Evolutionary conservation across 1,284 basidiomycete genomes (phyloP), one percentile per base, ranked within the genome.

Genomic region (Hortiboletus rubellus): DNA sequence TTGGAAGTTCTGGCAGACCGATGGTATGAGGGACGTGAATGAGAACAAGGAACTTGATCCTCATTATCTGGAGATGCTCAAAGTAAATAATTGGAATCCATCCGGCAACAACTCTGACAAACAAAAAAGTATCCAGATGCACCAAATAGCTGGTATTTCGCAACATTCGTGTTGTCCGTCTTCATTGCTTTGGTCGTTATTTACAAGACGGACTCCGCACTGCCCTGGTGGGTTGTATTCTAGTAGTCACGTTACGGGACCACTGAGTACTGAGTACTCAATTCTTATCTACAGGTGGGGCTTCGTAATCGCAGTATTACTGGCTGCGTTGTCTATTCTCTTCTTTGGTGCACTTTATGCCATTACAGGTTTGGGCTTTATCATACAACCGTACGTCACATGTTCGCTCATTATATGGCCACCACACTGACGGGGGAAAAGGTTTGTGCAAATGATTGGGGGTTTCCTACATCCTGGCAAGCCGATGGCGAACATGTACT

Each of bases 401-500:
- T 79, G 4, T 76, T 46, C 76, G 82, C 27, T 59, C 79, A 79
- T 60, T 74, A 76, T 17, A 27, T 7, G 7, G 5, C 9, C 18
- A 49, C 9, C 18, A 36, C 7, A 36, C 51, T 66, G 11, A 66
- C 7, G 4, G 5, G n/a, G 2, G 4, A 27, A 2, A 54, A 71
- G 60, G 30, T 63, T 81, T 77, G 78, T 84, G 22, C 82, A 84
- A 71, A 81, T 86, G 72, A 75, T 86, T 40, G 82, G 81, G 8
- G 81, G 83, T 1, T 85, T 82, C 69, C 69, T 86, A n/a, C 82
- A 83, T 64, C 82, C 81, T 0, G 82, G 84, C 41, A 78, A 81
- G 63, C 82, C 84, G 59, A 79, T 79, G 38, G 78, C 78, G 53
- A 84, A 82, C 63, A 83, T 84, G 66, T 81, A 82, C 51, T 82